phyloP scores from a whole-genome alignment of 345 rosid genomes.

The Eucalyptus cladocalyx region DNA sequence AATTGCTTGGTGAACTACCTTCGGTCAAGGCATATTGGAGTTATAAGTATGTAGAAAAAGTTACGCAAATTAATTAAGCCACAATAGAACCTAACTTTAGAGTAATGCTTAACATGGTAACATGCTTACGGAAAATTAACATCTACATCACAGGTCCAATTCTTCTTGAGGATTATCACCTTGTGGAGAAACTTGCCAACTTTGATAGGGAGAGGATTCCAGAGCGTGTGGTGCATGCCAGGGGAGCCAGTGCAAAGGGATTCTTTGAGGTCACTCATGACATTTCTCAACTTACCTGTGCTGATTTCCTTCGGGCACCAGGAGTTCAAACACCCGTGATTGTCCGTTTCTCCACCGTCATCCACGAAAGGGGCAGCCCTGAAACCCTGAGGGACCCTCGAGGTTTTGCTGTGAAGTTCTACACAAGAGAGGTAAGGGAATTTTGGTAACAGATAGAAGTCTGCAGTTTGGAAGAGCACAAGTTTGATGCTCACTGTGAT shows the following conservation, averaged over 20 bases:
- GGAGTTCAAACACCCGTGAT: constrained; percentile 10
- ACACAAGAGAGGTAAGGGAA: constrained; percentile 4
- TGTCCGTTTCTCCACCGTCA: constrained; percentile 12
- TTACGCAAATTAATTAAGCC: background rate
- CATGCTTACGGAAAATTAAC: background rate
- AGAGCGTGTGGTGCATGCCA: constrained; percentile 11
- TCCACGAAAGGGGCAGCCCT: constrained; percentile 12
- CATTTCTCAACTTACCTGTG: constrained; percentile 1
- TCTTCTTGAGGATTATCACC: constrained; percentile 12
- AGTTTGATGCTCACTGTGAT: background rate
- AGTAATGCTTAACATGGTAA: background rate
- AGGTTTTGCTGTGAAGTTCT: constrained; percentile 10
- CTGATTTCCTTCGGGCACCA: constrained; percentile 10
- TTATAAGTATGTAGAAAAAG: background rate
- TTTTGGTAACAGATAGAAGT: background rate
- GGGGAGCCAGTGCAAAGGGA: constrained; percentile 15
- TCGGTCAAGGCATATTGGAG: background rate
- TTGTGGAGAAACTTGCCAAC: constrained; percentile 10
- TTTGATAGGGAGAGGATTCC: constrained; percentile 12
- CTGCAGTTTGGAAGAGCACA: background rate
- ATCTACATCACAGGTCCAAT: background rate
- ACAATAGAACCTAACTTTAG: background rate
- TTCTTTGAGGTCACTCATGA: constrained; percentile 13
- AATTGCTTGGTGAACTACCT: background rate
- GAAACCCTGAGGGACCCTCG: constrained; percentile 11